phyloP scores from a whole-genome alignment of 2,329 filamentous ascomycete genomes.

The Talaromyces sp. region DNA sequence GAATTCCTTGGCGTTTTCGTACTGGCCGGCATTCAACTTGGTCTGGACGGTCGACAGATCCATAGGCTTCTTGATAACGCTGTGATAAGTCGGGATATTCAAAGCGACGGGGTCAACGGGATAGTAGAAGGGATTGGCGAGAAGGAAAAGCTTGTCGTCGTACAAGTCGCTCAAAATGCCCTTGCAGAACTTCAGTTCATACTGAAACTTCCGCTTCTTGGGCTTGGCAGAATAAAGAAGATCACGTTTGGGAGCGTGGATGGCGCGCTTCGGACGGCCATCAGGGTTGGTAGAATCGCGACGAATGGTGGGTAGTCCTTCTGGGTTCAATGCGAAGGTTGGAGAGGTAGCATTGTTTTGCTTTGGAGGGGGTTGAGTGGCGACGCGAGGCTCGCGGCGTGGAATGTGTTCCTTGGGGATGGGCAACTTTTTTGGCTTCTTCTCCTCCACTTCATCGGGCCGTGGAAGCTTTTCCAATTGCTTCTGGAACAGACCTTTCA shows the following conservation, averaged over 20 bases:
- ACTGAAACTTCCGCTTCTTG: conserved; percentile 84
- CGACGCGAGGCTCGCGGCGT: conserved; percentile 46
- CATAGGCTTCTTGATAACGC: conserved; percentile 95
- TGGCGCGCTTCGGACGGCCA: conserved; percentile 84
- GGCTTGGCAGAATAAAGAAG: conserved; percentile 84
- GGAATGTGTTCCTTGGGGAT: conserved; percentile 39
- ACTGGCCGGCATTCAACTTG: conserved; percentile 74
- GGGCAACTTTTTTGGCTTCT: conserved; percentile 48
- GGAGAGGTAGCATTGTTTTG: conserved; percentile 24
- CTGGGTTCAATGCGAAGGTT: conserved; percentile 71
- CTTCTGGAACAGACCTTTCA: conserved; percentile 56
- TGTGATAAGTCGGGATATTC: conserved; percentile 89
- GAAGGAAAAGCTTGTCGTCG: conserved; percentile 63
- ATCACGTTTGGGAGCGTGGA: conserved; percentile 89
- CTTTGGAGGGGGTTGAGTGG: conserved; percentile 39
- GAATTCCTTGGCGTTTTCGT: conserved; percentile 78
- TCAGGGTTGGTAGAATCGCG: conserved; percentile 76
- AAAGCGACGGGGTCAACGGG: conserved; percentile 92
- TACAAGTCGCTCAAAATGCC: conserved; percentile 73
- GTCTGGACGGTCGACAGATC: conserved; percentile 76
- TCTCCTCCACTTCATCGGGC: conserved; percentile 57
- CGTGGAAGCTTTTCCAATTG: conserved; percentile 58
- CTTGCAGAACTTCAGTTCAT: conserved; percentile 86
- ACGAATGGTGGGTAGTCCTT: conserved; percentile 76
- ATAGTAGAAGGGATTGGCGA: conserved; percentile 70